Evolutionary conservation across 2,329 filamentous ascomycete genomes (phyloP).

Genomic region (Ascochyta fabae): DNA sequence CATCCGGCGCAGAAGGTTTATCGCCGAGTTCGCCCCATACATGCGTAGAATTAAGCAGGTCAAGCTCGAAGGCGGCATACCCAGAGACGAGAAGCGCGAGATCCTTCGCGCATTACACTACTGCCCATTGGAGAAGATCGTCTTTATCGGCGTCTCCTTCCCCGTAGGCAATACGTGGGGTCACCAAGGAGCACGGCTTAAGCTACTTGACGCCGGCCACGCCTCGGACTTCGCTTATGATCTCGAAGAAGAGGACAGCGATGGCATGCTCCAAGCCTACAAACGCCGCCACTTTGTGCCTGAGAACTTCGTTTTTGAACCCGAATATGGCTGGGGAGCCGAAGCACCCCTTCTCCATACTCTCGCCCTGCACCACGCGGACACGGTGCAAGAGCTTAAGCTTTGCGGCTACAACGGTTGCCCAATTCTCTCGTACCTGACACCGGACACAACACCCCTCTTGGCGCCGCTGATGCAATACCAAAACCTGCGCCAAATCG

Average conservation of each 20-base stretch:
- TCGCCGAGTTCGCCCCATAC: constrained; percentile 51
- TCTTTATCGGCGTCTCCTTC: constrained; percentile 54
- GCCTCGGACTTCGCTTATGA: constrained; percentile 26
- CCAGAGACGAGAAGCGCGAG: constrained; percentile 56
- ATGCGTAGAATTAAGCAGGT: constrained; percentile 53
- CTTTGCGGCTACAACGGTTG: constrained; percentile 57
- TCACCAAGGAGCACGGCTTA: constrained; percentile 40
- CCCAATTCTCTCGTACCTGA: constrained; percentile 49
- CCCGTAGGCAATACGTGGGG: constrained; percentile 57
- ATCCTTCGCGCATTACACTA: constrained; percentile 51
- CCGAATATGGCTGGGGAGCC: constrained; percentile 50
- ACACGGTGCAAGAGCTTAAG: constrained; percentile 54
- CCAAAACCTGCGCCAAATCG: constrained; percentile 50
- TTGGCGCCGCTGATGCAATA: constrained; percentile 51
- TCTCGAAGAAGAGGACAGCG: constrained; percentile 41
- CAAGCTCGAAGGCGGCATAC: constrained; percentile 57
- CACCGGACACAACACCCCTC: constrained; percentile 48
- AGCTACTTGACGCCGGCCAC: constrained; percentile 35
- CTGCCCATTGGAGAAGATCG: constrained; percentile 53
- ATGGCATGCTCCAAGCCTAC: constrained; percentile 32
- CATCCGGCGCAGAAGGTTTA: constrained; percentile 47
- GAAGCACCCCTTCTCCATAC: constrained; percentile 51
- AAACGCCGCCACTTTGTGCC: constrained; percentile 27
- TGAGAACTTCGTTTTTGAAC: constrained; percentile 40
- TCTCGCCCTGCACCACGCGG: constrained; percentile 50